Evolutionary conservation across 2,329 filamentous ascomycete species (phyloP).

Genomic region (Acrocalymma vagum): DNA sequence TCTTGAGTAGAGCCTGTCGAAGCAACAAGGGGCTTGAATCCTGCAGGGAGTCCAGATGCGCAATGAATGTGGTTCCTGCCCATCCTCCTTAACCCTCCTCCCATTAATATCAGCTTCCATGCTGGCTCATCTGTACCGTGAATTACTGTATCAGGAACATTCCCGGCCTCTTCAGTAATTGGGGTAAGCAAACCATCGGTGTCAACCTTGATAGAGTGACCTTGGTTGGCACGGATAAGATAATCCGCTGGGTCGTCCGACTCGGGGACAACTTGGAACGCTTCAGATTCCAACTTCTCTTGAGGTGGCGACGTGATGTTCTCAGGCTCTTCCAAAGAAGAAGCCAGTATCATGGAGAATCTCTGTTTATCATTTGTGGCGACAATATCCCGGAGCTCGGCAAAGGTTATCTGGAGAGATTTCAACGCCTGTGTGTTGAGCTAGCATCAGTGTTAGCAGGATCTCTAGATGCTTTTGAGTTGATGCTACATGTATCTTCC

Average conservation of each 20-base stretch:
- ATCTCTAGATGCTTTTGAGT: background rate
- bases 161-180: constrained; percentile 62
- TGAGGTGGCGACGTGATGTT: constrained; percentile 9
- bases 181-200: constrained; percentile 75
- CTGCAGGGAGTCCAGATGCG: constrained; percentile 72
- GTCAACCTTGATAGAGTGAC: constrained; percentile 82
- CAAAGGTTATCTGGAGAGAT: constrained; percentile 75
- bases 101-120: constrained; percentile 77
- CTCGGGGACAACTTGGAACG: constrained; percentile 16
- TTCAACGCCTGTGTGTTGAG: constrained; percentile 69
- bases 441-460: constrained; percentile 43
- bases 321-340: constrained; percentile 16
- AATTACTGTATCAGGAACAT: constrained; percentile 73
- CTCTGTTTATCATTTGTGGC: constrained; percentile 86
- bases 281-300: constrained; percentile 17
- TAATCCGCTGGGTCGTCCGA: constrained; percentile 69
- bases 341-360: constrained; percentile 75
- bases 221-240: constrained; percentile 94
- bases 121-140: constrained; percentile 89
- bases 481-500: background rate
- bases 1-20: constrained; percentile 28
- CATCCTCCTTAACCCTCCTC: constrained; percentile 84
- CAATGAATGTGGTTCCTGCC: constrained; percentile 89
- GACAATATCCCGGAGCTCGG: constrained; percentile 76
- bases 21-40: constrained; percentile 40